phyloP scores from a whole-genome alignment of 805 yeast species.

The Candida sithepensis region DNA sequence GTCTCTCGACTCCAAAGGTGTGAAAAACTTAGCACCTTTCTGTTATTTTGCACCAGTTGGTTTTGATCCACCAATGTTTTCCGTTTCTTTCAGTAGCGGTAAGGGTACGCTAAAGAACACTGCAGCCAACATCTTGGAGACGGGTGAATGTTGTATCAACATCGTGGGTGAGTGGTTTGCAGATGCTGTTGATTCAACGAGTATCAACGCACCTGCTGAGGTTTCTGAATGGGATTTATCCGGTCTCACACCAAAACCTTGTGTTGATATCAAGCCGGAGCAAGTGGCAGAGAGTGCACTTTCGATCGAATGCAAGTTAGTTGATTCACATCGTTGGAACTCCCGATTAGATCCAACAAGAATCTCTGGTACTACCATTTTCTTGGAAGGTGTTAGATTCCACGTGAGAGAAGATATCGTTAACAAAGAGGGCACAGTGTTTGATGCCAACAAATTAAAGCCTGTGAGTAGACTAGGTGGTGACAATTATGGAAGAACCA shows the following conservation, averaged over 20 bases:
- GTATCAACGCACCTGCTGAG: slow-evolving; percentile 43
- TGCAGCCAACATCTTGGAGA: slow-evolving; percentile 42
- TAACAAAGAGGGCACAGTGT: slow-evolving; percentile 33
- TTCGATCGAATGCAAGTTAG: slow-evolving; percentile 51
- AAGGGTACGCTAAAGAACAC: slow-evolving; percentile 46
- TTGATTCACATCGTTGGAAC: slow-evolving; percentile 41
- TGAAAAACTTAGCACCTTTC: slow-evolving; percentile 55
- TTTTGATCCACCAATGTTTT: slow-evolving; percentile 58
- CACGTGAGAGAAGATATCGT: slow-evolving; percentile 55
- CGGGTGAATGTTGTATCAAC: slow-evolving; percentile 52
- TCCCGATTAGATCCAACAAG: slow-evolving; percentile 35
- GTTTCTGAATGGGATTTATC: slow-evolving; percentile 53
- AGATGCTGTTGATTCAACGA: slow-evolving; percentile 57
- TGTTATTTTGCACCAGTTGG: slow-evolving; percentile 48
- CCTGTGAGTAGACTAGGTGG: slow-evolving; percentile 58
- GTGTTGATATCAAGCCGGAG: slow-evolving; percentile 46
- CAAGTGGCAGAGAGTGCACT: slow-evolving; percentile 63
- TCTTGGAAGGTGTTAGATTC: slow-evolving; percentile 55
- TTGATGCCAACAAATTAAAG: slow-evolving; percentile 46
- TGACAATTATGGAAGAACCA: slow-evolving; percentile 41
- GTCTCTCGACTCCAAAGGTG: slow-evolving; percentile 41
- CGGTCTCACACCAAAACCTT: slow-evolving; percentile 47
- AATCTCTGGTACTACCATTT: slow-evolving; percentile 35
- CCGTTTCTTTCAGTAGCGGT: slow-evolving; percentile 44
- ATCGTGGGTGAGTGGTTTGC: slow-evolving; percentile 60